These are phyloP conservation scores for Beta vulgaris DNA, from an alignment of 148 eudicot species.

Conservation along the genomic window DNA sequence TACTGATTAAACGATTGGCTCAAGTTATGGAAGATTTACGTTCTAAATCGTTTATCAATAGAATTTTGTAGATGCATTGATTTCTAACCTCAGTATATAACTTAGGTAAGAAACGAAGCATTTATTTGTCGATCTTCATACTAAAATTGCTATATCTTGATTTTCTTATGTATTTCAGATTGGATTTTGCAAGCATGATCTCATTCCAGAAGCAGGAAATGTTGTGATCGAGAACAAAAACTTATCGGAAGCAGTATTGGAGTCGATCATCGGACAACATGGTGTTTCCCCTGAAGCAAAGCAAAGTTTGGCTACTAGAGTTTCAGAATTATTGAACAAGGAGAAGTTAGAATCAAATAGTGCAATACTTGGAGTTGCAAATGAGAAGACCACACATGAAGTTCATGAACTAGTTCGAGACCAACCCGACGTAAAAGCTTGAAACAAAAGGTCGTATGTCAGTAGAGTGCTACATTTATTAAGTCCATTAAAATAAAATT, in stretches of 20 bases:
- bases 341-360: background rate
- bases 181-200: conserved; percentile 57
- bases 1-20: no score
- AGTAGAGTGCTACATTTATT: no score
- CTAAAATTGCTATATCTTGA: no score
- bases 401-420: background rate
- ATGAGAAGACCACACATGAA: background rate
- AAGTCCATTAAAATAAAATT: no score
- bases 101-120: no score
- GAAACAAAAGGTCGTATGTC: no score
- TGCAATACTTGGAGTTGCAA: background rate
- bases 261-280: conserved; percentile 61
- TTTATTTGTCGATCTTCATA: no score
- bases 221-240: conserved; percentile 66
- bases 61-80: no score
- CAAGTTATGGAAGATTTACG: no score
- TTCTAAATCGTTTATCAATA: no score
- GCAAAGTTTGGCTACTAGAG: conserved; percentile 57
- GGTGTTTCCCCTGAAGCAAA: conserved; percentile 89
- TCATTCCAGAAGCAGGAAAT: conserved; percentile 44
- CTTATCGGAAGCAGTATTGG: conserved; percentile 57
- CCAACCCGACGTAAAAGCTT: background rate
- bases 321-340: conserved; percentile 38
- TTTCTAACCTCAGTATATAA: no score
- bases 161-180: conserved; percentile 36